Base-by-base conservation (phyloP, 768 basidiomycete species). In the Trametes gibbosa region DNA sequence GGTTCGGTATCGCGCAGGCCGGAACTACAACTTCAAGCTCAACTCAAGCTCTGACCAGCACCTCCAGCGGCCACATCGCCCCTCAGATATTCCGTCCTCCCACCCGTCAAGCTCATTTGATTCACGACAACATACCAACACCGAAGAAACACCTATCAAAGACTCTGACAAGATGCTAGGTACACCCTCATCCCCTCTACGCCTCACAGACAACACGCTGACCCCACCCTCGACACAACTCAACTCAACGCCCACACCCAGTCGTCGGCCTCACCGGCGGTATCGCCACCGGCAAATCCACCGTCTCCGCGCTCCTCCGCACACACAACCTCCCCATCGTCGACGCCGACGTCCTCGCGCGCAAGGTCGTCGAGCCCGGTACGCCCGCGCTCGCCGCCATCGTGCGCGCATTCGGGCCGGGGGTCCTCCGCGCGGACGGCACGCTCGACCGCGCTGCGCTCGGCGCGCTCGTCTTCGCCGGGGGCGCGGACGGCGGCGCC, bases 201-300 rank as follows among this genome's bases (percentile, higher is more conserved):
- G 19, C 12, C 41, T 48, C 49, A 5, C 50, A 8, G n/a, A 19
- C 29, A 51, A 13, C 10, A 45, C 40, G 34, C 49, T 50, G 10
- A 37, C 23, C 40, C 17, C 21, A 8, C 21, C 46, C 45, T 32
- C 9, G 9, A 1, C 52, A 19, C 39, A 13, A 19, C 9, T 54
- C 10, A 47, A 21, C 32, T 50, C 40, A 1, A 16, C 46, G 16
- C 14, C 8, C 50, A 16, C 45, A 19, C 43, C 12, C 63, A 96
- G 95, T 98, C 58, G 83, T 97, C 61, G 96, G 97, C 40, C 83
- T 99, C 21, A 98, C 96, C 27, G 97, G 97, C 8, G 93, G 95
- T 2, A 98, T 99, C 58, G 92, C 95, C 21, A 95, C 94, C 7
- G 95, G 96, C 53, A 99, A 99, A 76, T 97, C 95, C 0, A 90